phyloP scores from a whole-genome alignment of 306 rosid genomes.

The Quercus dentata region DNA sequence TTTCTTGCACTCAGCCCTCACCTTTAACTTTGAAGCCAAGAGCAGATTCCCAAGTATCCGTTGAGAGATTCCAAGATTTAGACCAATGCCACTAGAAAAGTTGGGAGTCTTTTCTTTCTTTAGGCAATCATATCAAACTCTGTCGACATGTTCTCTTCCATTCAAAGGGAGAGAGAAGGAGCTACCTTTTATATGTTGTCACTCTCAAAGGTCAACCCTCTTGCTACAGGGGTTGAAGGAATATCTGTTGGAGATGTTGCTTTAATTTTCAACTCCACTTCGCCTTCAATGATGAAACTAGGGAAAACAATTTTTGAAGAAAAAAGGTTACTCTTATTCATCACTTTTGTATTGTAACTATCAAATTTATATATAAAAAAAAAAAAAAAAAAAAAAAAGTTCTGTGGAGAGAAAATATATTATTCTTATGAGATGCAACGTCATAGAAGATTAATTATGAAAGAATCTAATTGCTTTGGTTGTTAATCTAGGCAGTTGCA shows the following conservation, averaged over 20 bases:
- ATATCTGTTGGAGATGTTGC: background rate
- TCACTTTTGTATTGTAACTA: too few species aligned
- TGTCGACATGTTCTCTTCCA: slow-evolving; percentile 10
- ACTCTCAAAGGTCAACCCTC: slow-evolving; percentile 11
- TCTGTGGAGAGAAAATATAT: background rate
- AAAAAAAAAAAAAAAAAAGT: background rate
- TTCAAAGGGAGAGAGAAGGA: slow-evolving; percentile 3
- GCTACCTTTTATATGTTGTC: slow-evolving; percentile 24
- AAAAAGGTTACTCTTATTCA: too few species aligned
- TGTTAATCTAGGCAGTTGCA: too few species aligned
- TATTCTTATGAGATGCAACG: too few species aligned
- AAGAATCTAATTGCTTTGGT: too few species aligned
- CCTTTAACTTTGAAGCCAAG: background rate
- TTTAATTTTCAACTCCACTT: slow-evolving; percentile 22
- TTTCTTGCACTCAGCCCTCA: background rate
- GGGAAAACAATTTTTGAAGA: too few species aligned
- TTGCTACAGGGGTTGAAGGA: background rate
- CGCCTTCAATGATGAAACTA: background rate
- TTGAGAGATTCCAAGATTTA: slow-evolving; percentile 60
- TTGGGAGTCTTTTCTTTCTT: slow-evolving; percentile 29
- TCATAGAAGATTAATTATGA: too few species aligned
- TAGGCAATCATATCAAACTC: slow-evolving; percentile 17
- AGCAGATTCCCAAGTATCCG: slow-evolving; percentile 51
- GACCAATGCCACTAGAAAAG: slow-evolving; percentile 40
- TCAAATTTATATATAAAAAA: background rate